phyloP scores from a whole-genome alignment of 306 rosid genomes.

The Dalbergia cochinchinensis region DNA sequence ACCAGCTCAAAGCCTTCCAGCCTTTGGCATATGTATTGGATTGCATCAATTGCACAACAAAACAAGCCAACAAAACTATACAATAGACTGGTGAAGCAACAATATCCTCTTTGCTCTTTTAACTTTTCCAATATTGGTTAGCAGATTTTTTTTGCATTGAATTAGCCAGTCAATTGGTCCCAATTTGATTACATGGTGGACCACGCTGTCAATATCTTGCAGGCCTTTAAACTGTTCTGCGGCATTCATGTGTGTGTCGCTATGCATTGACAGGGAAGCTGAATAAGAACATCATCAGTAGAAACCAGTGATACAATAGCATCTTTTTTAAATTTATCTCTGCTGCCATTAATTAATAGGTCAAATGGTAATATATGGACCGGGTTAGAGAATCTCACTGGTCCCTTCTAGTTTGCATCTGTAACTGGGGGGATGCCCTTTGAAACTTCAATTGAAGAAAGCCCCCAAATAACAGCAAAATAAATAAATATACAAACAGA shows the following conservation, averaged over 20 bases:
- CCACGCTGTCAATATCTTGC: conserved; percentile 41
- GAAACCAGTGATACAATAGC: conserved; percentile 29
- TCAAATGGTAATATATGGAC: not conserved
- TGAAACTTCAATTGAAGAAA: not conserved
- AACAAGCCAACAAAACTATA: not conserved
- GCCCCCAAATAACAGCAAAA: not conserved
- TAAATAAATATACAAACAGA: not conserved
- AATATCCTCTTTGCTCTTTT: conserved; percentile 23
- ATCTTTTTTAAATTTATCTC: not conserved
- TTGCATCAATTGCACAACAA: not conserved
- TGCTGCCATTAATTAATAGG: not conserved
- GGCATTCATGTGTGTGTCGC: conserved; percentile 40
- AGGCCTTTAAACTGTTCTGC: conserved; percentile 11
- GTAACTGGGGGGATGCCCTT: not conserved
- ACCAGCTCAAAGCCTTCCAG: not conserved
- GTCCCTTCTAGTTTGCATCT: conserved; percentile 30
- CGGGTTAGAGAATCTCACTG: conserved; percentile 23
- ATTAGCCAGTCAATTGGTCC: conserved; percentile 24
- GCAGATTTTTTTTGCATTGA: not conserved
- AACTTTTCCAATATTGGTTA: not conserved
- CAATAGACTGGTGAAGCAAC: not conserved
- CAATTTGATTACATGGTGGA: conserved; percentile 42
- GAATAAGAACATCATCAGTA: conserved; percentile 16
- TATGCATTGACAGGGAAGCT: conserved; percentile 17
- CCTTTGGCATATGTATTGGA: not conserved